Base-by-base conservation (phyloP, 257 asterid genomes). In the Craterostigma plantagineum region DNA sequence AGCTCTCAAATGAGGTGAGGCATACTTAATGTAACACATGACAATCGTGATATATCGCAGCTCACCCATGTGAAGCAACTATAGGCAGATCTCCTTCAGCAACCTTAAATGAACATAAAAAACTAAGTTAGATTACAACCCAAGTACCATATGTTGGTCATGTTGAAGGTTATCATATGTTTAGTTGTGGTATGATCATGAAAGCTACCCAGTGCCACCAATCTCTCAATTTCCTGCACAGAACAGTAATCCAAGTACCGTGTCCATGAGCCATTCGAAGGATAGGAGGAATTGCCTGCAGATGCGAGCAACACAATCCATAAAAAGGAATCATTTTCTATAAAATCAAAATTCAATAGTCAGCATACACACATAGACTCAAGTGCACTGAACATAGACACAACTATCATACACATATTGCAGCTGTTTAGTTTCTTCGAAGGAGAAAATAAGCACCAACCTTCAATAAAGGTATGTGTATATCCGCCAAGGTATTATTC, bases 201-300 rank as follows among this genome's bases (percentile, higher is more conserved):
- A 37, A 34, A 42, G 14, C n/a, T 90, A 90, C 99, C 99, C 94
- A 79, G 53, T 75, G 95, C 99, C 99, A 90, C 94, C 95, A 90
- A 66, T 83, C 94, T 55, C 92, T 64, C 65, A 90, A 62, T 65
- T 90, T 90, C 60, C 92, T 64, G 68, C 99, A 90, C 37, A 90
- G 58, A 55, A 90, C 95, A 14, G 95, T 90, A 45, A 83, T 54
- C 96, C 99, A 90, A 42, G 99, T 90, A 54, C 50, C 56, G 42
- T 65, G 92, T 27, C 92, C 86, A 18, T 77, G 94, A 12, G 99
- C 93, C 81, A 77, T 71, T 61, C 99, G 76, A 33, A 94, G 70
- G 44, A 79, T 70, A 14, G 99, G 99, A 54, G 95, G 99, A 62
- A 90, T 90, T 45, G 96, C 92, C 99, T 90, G 45, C 7, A 55